A percentile compares a stretch with the other conserved stretches of the same genome.
Conservation (phyloP, 1,139 yeast genomes). For the Diutina mesorugosa region DNA sequence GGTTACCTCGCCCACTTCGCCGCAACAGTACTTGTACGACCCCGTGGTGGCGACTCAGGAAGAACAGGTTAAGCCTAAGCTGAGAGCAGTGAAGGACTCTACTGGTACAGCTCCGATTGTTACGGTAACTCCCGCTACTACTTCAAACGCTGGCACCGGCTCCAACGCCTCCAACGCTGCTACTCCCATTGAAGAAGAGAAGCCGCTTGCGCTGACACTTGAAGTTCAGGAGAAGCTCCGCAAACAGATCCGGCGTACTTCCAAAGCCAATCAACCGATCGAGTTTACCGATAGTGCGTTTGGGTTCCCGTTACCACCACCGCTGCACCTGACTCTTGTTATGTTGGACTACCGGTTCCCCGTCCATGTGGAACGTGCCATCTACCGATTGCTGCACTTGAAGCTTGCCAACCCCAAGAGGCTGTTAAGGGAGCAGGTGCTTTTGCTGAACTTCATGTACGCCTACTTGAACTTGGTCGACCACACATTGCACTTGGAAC, state of each 20-base stretch:
- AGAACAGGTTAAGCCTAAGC: constrained; percentile 4
- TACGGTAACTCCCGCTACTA: neutral
- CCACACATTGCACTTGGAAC: constrained; percentile 70
- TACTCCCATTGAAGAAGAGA: constrained; percentile 4
- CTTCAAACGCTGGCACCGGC: neutral
- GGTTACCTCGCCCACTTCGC: neutral
- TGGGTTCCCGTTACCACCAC: constrained; percentile 77
- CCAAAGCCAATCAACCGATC: constrained; percentile 54
- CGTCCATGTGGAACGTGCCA: constrained; percentile 89
- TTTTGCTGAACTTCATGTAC: constrained; percentile 92
- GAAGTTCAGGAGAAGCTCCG: constrained; percentile 36
- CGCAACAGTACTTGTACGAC: neutral
- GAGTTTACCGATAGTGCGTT: constrained; percentile 73
- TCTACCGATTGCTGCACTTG: constrained; percentile 81
- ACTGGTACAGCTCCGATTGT: neutral
- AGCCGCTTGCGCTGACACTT: constrained; percentile 22
- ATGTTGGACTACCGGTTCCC: constrained; percentile 85
- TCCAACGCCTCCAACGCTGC: neutral
- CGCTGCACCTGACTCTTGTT: constrained; percentile 58
- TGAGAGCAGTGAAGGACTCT: neutral
- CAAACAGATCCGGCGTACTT: constrained; percentile 28
- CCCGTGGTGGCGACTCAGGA: constrained; percentile 2
- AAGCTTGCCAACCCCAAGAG: constrained; percentile 90
- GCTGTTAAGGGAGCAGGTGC: constrained; percentile 81
- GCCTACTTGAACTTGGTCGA: constrained; percentile 90